Percentiles rank a stretch among this genome's conserved stretches.
Conservation (phyloP, 768 basidiomycete genomes). For the Panus rudis region DNA sequence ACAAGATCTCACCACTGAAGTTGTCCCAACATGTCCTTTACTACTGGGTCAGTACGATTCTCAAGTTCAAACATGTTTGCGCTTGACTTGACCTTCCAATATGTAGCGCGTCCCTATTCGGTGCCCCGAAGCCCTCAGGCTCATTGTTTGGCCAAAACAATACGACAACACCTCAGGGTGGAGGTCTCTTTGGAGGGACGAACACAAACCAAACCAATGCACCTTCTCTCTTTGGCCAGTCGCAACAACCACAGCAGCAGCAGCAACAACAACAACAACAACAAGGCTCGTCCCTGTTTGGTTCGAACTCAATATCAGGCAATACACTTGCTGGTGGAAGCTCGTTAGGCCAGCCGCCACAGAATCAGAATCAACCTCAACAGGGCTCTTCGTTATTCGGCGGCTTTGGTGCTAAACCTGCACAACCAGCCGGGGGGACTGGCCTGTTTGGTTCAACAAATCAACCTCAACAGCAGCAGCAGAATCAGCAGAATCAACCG, state of each 20-base stretch:
- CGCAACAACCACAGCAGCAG: constrained; percentile 19
- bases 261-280: constrained; percentile 18
- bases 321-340: constrained; percentile 7
- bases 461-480: constrained; percentile 26
- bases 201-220: constrained; percentile 18
- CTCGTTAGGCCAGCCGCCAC: constrained; percentile 8
- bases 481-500: constrained; percentile 25
- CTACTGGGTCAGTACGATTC: background rate
- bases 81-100: constrained; percentile 4
- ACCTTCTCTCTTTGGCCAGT: constrained; percentile 22
- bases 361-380: background rate
- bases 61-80: too few species aligned
- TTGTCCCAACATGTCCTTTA: too few species aligned
- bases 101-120: background rate
- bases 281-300: constrained; percentile 1
- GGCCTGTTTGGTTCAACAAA: constrained; percentile 18
- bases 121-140: constrained; percentile 4
- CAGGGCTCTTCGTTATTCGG: constrained; percentile 5
- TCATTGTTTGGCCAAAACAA: constrained; percentile 20
- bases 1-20: too few species aligned
- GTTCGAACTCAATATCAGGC: constrained; percentile 1
- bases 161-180: constrained; percentile 22
- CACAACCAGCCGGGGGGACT: constrained; percentile 18
- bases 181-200: constrained; percentile 4
- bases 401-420: constrained; percentile 27